These are phyloP conservation scores for Sanghuangporus baumii DNA, from an alignment of 1,284 basidiomycete species.

Conservation along the genomic window DNA sequence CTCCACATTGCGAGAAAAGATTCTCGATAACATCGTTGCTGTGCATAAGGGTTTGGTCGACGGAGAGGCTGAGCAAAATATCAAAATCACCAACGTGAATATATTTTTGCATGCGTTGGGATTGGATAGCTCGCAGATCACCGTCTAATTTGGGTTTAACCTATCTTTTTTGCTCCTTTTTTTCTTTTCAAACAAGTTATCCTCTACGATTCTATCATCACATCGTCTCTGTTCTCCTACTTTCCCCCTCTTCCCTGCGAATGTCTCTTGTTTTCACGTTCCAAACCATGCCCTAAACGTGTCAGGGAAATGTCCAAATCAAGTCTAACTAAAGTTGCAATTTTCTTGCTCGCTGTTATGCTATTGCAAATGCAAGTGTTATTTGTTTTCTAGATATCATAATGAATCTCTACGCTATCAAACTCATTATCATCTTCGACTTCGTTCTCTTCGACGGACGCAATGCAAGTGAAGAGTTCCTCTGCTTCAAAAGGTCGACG, in stretches of 20 bases:
- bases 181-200: not conserved
- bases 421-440: conserved; percentile 6
- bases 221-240: not conserved
- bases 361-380: conserved; percentile 11
- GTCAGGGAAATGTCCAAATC: not conserved
- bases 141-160: conserved; percentile 35
- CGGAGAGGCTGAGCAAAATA: conserved; percentile 62
- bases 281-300: not conserved
- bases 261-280: not conserved
- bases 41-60: conserved; percentile 70
- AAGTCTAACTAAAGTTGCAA: conserved; percentile 5
- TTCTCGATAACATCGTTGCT: conserved; percentile 79
- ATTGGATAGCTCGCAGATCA: conserved; percentile 78
- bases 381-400: conserved; percentile 12
- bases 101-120: conserved; percentile 81
- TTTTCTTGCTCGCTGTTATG: not conserved
- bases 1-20: conserved; percentile 84
- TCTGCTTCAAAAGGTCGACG: conserved; percentile 7
- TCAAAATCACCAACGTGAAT: conserved; percentile 78
- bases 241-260: not conserved
- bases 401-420: conserved; percentile 9
- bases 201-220: not conserved
- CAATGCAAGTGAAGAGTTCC: conserved; percentile 15
- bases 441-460: not conserved
- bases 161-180: conserved; percentile 15